phyloP scores from a whole-genome alignment of 441 rosid species.

The Populus hybrid region DNA sequence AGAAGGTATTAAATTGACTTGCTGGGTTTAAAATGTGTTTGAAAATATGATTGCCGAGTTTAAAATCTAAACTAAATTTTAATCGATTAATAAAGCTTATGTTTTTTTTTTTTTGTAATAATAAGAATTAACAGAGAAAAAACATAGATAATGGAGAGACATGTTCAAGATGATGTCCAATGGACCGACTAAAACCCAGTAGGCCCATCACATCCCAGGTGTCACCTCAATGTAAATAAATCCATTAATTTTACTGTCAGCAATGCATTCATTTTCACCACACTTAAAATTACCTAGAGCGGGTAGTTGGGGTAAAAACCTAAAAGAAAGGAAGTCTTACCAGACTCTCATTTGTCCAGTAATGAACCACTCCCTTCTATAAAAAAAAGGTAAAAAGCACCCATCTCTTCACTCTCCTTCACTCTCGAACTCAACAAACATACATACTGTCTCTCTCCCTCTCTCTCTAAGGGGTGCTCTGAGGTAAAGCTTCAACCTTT shows the following conservation, averaged over 20 bases:
- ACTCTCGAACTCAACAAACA: not conserved
- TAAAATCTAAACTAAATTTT: too few relatives aligned
- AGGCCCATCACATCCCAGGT: not conserved
- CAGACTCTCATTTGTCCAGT: not conserved
- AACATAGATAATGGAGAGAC: too few relatives aligned
- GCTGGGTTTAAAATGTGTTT: too few relatives aligned
- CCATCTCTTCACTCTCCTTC: not conserved
- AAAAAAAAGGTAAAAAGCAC: not conserved
- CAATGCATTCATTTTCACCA: not conserved
- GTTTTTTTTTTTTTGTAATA: too few relatives aligned
- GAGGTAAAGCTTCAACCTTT: constrained; percentile 28
- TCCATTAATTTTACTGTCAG: not conserved
- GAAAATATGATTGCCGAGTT: too few relatives aligned
- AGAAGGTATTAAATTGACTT: too few relatives aligned
- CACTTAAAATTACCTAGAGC: not conserved
- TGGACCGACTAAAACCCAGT: not conserved
- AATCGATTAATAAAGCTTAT: too few relatives aligned
- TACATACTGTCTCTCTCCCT: not conserved
- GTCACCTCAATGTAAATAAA: not conserved
- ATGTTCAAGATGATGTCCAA: too few relatives aligned
- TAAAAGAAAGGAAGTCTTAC: not conserved
- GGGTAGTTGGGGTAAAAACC: not conserved
- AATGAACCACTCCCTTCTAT: not conserved
- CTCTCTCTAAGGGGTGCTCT: constrained; percentile 40
- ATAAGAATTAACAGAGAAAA: too few relatives aligned